Evolutionary conservation across 305 asterid species (phyloP).

Genomic region (Rubia tinctorum): DNA sequence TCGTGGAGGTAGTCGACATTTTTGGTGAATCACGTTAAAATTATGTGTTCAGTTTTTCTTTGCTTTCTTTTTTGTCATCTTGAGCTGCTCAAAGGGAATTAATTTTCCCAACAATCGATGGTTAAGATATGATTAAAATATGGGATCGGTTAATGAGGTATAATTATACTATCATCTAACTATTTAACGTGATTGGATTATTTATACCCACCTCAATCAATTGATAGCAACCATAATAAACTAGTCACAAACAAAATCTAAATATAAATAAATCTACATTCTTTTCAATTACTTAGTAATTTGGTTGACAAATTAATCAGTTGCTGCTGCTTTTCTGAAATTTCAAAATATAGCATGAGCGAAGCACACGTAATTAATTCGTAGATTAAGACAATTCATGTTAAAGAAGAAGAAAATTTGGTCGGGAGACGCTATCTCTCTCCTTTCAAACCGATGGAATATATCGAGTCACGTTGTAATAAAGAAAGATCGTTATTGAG

Average conservation of each 20-base stretch:
- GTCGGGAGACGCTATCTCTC: not conserved
- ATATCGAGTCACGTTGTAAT: too few species aligned
- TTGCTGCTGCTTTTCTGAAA: not conserved
- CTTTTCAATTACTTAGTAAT: not conserved
- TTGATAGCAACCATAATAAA: not conserved
- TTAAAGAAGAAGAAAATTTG: slow-evolving; percentile 11
- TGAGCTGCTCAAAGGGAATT: too few species aligned
- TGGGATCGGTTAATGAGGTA: too few species aligned
- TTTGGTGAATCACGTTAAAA: too few species aligned
- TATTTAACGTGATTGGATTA: not conserved
- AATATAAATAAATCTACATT: not conserved
- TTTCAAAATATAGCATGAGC: slow-evolving; percentile 6
- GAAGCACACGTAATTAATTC: slow-evolving; percentile 1
- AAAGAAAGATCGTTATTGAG: too few species aligned
- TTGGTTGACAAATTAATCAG: not conserved
- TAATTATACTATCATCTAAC: not conserved
- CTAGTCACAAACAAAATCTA: not conserved
- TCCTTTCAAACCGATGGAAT: too few species aligned
- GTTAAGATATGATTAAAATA: too few species aligned
- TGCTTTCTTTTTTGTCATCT: too few species aligned
- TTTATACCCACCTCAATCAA: not conserved
- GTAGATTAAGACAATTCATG: not conserved
- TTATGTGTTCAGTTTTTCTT: too few species aligned
- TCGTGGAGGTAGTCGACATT: too few species aligned
- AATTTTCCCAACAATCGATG: too few species aligned